Evolutionary conservation across 116 monocot genomes (phyloP).

Genomic region (Posidonia oceanica): DNA sequence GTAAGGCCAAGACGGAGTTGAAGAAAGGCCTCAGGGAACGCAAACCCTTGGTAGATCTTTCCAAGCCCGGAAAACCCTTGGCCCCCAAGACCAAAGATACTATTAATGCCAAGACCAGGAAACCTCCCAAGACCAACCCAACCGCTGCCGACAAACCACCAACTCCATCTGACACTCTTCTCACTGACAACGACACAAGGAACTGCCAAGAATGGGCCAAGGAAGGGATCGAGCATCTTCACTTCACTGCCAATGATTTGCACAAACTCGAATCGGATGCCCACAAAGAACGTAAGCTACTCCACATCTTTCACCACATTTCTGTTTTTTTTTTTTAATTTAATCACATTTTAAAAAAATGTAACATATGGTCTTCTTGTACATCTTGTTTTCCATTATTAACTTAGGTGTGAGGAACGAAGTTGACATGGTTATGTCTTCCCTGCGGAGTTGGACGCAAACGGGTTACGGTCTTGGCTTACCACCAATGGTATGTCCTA

Average conservation of each 20-base stretch:
- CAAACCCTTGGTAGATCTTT: constrained; percentile 4
- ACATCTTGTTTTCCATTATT: background rate
- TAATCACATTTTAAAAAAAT: too few species aligned
- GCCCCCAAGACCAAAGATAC: background rate
- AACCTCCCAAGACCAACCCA: background rate
- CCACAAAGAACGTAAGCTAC: constrained; percentile 8
- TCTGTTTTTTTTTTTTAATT: background rate
- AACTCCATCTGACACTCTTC: background rate
- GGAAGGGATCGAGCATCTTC: constrained; percentile 29
- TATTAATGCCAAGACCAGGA: background rate
- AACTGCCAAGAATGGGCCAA: constrained; percentile 40
- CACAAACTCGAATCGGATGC: constrained; percentile 13
- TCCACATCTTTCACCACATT: background rate
- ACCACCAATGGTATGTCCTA: background rate
- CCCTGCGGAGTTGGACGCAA: background rate
- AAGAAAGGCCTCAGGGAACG: background rate
- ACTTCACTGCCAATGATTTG: constrained; percentile 21
- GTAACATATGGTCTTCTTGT: too few species aligned
- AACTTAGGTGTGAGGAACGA: background rate
- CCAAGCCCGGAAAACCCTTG: background rate
- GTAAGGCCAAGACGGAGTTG: background rate
- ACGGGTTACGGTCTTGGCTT: background rate
- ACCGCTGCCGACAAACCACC: background rate
- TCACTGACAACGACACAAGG: constrained; percentile 28
- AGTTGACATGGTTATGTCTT: constrained; percentile 7